phyloP scores from a whole-genome alignment of 768 basidiomycete species.

The Glaciozyma martinii region DNA sequence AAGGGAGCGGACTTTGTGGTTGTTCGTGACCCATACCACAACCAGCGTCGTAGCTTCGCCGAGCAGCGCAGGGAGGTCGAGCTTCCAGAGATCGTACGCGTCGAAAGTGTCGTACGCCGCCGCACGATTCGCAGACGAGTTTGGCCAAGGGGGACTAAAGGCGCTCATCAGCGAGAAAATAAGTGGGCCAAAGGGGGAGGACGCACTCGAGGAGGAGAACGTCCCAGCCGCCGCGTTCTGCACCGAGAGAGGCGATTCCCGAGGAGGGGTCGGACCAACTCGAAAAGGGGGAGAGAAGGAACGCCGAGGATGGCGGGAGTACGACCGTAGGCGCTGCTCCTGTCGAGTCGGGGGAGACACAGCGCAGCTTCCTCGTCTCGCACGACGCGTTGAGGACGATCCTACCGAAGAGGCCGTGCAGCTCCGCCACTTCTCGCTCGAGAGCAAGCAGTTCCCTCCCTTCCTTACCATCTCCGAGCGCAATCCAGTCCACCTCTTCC shows the following conservation, averaged over 20 bases:
- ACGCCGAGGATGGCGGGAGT: slow-evolving; percentile 18
- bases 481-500: slow-evolving; percentile 4
- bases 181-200: not conserved
- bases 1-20: slow-evolving; percentile 14
- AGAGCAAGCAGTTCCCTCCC: not conserved
- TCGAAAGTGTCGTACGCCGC: slow-evolving; percentile 27
- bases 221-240: slow-evolving; percentile 10
- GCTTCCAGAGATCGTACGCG: slow-evolving; percentile 26
- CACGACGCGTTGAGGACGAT: too few relatives aligned
- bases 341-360: too few relatives aligned
- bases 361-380: too few relatives aligned
- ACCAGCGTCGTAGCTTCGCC: slow-evolving; percentile 8
- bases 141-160: slow-evolving; percentile 27
- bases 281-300: slow-evolving; percentile 12
- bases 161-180: too few relatives aligned
- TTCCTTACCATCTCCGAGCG: not conserved
- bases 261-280: slow-evolving; percentile 7
- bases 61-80: slow-evolving; percentile 10
- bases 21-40: slow-evolving; percentile 23
- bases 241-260: not conserved
- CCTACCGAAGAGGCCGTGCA: not conserved
- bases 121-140: slow-evolving; percentile 15
- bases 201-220: slow-evolving; percentile 19
- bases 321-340: slow-evolving; percentile 1
- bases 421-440: not conserved